These are phyloP conservation scores for Colletotrichum sp. DNA, from an alignment of 2,329 filamentous ascomycete species.

Conservation along the genomic window DNA sequence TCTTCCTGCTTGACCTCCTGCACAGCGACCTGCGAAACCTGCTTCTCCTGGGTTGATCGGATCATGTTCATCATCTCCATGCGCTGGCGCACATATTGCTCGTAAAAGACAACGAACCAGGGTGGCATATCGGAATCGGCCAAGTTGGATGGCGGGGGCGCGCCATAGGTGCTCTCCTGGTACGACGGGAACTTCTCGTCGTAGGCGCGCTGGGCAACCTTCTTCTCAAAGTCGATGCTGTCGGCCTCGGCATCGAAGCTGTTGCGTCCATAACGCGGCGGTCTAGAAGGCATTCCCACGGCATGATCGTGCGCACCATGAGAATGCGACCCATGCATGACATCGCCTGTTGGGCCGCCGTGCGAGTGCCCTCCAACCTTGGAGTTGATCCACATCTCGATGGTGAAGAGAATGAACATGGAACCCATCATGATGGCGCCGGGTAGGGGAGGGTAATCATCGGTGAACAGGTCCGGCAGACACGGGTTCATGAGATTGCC, in stretches of 20 bases:
- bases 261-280: slow-evolving; percentile 31
- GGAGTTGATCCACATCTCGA: slow-evolving; percentile 66
- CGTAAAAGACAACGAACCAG: slow-evolving; percentile 68
- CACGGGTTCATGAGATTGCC: slow-evolving; percentile 55
- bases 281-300: slow-evolving; percentile 31
- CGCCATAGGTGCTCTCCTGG: slow-evolving; percentile 27
- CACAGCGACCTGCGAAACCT: slow-evolving; percentile 35
- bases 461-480: slow-evolving; percentile 64
- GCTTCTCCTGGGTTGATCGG: slow-evolving; percentile 36
- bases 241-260: slow-evolving; percentile 38
- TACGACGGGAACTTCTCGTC: slow-evolving; percentile 34
- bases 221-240: slow-evolving; percentile 42
- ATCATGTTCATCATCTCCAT: slow-evolving; percentile 64
- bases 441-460: slow-evolving; percentile 64
- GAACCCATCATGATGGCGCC: slow-evolving; percentile 71
- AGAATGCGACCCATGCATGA: not conserved
- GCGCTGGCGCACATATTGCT: slow-evolving; percentile 66
- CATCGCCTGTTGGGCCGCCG: slow-evolving; percentile 55
- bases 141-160: slow-evolving; percentile 27
- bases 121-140: slow-evolving; percentile 58
- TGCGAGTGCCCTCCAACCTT: slow-evolving; percentile 66
- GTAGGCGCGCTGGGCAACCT: slow-evolving; percentile 43
- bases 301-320: slow-evolving; percentile 5
- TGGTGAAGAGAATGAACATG: slow-evolving; percentile 65
- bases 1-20: slow-evolving; percentile 30